Conservation (phyloP, 805 yeast species). For the Pichia ethanolica region DNA sequence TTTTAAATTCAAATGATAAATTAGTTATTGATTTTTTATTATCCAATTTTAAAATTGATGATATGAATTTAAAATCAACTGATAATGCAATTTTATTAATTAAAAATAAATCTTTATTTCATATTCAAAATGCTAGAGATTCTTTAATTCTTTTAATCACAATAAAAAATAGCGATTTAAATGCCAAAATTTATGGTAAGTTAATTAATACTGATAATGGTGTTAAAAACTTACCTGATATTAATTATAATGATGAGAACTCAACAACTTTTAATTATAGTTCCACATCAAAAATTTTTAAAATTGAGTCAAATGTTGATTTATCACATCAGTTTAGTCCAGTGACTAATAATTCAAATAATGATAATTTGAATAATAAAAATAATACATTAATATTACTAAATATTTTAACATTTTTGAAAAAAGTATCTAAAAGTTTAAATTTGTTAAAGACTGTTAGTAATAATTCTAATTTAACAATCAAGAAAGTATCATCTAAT, state of each 20-base stretch:
- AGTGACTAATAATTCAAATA: neutral
- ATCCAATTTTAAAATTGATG: slow-evolving; percentile 23
- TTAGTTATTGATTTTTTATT: slow-evolving; percentile 16
- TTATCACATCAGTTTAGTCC: slow-evolving; percentile 16
- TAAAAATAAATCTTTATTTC: slow-evolving; percentile 30
- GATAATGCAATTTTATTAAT: slow-evolving; percentile 28
- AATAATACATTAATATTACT: slow-evolving; percentile 11
- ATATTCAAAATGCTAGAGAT: slow-evolving; percentile 30
- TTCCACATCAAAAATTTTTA: slow-evolving; percentile 23
- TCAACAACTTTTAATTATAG: slow-evolving; percentile 18
- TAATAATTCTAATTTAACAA: slow-evolving; percentile 21
- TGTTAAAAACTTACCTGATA: slow-evolving; percentile 19
- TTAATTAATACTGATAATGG: slow-evolving; percentile 19
- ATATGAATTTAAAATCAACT: slow-evolving; percentile 1
- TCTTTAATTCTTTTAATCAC: slow-evolving; percentile 28
- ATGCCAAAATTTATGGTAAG: slow-evolving; percentile 30
- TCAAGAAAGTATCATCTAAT: slow-evolving; percentile 23
- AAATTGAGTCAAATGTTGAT: slow-evolving; percentile 23
- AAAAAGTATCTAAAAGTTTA: slow-evolving; percentile 23
- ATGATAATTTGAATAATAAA: neutral
- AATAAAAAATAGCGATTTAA: slow-evolving; percentile 21
- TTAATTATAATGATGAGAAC: slow-evolving; percentile 21
- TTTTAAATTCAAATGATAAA: slow-evolving; percentile 19
- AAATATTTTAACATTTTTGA: slow-evolving; percentile 21
- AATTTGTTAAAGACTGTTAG: slow-evolving; percentile 25